Percentiles rank a stretch among this genome's conserved stretches.
Conservation (phyloP, 225 moss, liverwort and hornwort species). For the Lunularia cruciata region DNA sequence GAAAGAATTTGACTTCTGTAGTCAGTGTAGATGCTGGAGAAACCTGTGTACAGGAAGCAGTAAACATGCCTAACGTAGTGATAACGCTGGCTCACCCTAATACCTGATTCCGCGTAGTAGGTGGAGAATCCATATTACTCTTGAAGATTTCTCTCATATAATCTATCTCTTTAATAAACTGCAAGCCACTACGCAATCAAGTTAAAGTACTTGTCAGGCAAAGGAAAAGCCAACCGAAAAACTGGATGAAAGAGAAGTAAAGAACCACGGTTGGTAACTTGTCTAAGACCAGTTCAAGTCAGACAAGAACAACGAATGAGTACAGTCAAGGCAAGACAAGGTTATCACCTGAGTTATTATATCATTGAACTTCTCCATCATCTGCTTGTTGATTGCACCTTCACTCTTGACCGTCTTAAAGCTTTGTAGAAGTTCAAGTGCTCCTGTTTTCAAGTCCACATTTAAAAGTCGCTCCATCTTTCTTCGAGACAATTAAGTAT, state of each 20-base stretch:
- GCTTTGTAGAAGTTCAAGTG: constrained; percentile 76
- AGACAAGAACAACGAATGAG: background rate
- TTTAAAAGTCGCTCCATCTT: too few species aligned
- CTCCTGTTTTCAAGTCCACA: constrained; percentile 57
- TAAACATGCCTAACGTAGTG: too few species aligned
- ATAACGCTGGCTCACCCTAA: background rate
- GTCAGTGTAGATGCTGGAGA: too few species aligned
- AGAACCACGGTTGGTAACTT: too few species aligned
- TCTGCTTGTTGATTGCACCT: constrained; percentile 80
- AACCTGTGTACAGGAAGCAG: too few species aligned
- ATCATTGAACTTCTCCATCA: constrained; percentile 89
- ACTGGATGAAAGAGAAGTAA: too few species aligned
- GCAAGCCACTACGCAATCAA: constrained; percentile 31
- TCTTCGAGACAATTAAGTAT: too few species aligned
- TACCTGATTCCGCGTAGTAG: constrained; percentile 71
- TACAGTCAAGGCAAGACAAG: background rate
- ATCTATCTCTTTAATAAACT: constrained; percentile 91
- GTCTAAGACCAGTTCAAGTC: too few species aligned
- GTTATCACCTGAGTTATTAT: constrained; percentile 69
- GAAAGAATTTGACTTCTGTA: too few species aligned
- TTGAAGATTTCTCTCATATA: constrained; percentile 68
- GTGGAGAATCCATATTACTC: constrained; percentile 46
- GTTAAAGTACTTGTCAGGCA: constrained; percentile 26
- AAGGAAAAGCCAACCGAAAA: background rate
- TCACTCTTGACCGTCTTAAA: constrained; percentile 82